Evolutionary conservation across 495 filamentous ascomycete species (phyloP).

Genomic region (Monascus purpureus): DNA sequence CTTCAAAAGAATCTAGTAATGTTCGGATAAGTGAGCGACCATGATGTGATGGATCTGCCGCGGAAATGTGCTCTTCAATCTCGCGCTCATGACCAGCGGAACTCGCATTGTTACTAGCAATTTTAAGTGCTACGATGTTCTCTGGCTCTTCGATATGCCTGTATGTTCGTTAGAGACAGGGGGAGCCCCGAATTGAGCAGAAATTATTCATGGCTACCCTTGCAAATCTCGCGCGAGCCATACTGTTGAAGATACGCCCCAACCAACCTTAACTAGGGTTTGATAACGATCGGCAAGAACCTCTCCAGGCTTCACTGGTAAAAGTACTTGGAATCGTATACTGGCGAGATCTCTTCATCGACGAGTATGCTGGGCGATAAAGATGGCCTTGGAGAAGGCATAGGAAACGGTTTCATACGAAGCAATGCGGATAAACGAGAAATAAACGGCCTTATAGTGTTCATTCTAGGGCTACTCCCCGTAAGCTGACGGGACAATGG

Average conservation of each 20-base stretch:
- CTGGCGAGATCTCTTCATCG: slow-evolving; percentile 18
- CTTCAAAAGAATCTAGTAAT: slow-evolving; percentile 17
- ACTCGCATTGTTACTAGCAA: slow-evolving; percentile 16
- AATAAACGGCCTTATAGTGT: neutral
- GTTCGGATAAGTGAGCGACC: slow-evolving; percentile 14
- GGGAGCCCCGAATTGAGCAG: slow-evolving; percentile 2
- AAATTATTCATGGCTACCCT: slow-evolving; percentile 9
- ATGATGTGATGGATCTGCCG: slow-evolving; percentile 17
- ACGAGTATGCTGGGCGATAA: slow-evolving; percentile 3
- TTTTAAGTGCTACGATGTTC: slow-evolving; percentile 28
- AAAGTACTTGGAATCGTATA: slow-evolving; percentile 14
- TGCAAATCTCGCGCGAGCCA: slow-evolving; percentile 33
- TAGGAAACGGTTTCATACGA: neutral
- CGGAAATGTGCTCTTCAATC: slow-evolving; percentile 21
- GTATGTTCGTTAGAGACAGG: neutral
- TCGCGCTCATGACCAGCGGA: slow-evolving; percentile 23
- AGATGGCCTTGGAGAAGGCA: neutral
- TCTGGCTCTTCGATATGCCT: slow-evolving; percentile 21
- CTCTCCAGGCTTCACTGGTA: slow-evolving; percentile 16
- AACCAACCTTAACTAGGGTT: slow-evolving; percentile 31
- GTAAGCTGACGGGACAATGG: neutral
- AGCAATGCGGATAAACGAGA: neutral
- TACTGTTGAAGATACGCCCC: slow-evolving; percentile 28
- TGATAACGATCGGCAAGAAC: slow-evolving; percentile 15
- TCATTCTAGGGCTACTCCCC: neutral